Evolutionary conservation across 2,329 filamentous ascomycete species (phyloP).

Genomic region (Arthroderma uncinatum): DNA sequence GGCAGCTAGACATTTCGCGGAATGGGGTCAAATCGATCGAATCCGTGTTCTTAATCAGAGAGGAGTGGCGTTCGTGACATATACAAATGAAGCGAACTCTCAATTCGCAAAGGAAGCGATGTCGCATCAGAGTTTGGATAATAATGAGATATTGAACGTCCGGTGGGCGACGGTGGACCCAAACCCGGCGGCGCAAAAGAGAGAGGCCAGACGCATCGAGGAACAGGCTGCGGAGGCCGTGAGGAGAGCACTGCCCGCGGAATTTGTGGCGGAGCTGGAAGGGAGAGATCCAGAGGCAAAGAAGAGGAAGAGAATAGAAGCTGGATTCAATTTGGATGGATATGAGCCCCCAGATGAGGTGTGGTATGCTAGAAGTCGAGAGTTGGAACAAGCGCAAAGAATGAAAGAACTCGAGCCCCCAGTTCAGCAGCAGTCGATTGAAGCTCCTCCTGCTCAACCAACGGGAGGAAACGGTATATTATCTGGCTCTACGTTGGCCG

Average conservation of each 20-base stretch:
- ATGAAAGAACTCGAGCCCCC: conserved; percentile 46
- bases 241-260: conserved; percentile 70
- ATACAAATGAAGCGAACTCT: conserved; percentile 76
- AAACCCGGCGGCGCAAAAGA: conserved; percentile 86
- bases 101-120: conserved; percentile 93
- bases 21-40: conserved; percentile 90
- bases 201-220: conserved; percentile 78
- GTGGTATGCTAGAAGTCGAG: conserved; percentile 73
- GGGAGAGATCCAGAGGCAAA: conserved; percentile 75
- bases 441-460: conserved; percentile 29
- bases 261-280: conserved; percentile 88
- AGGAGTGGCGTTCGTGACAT: conserved; percentile 92
- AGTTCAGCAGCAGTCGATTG: conserved; percentile 37
- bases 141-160: conserved; percentile 87
- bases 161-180: conserved; percentile 95
- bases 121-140: conserved; percentile 85
- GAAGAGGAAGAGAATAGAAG: conserved; percentile 82
- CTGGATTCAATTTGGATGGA: conserved; percentile 74
- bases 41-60: conserved; percentile 76
- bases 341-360: conserved; percentile 92
- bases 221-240: conserved; percentile 96
- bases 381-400: conserved; percentile 52
- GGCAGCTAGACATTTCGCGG: conserved; percentile 84
- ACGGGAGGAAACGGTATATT: conserved; percentile 54
- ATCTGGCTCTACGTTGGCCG: conserved; percentile 69